A percentile compares a stretch with the other conserved stretches of the same genome.
Evolutionary conservation across 768 basidiomycete genomes (phyloP).

Genomic region (Phlebiopsis gigantea): DNA sequence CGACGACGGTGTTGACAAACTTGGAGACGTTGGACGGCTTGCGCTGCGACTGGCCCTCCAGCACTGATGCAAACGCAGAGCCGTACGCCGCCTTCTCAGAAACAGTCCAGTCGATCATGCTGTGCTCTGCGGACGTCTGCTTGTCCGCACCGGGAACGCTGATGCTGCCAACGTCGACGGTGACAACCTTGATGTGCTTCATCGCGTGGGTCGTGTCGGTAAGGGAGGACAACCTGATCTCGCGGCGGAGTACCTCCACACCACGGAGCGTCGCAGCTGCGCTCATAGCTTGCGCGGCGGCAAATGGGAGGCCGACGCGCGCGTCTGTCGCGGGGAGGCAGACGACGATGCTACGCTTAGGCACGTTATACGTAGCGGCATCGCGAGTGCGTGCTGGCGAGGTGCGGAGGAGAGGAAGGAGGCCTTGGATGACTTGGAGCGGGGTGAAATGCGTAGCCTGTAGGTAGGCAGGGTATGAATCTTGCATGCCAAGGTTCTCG

Average conservation of each 20-base stretch:
- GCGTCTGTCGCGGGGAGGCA: constrained; percentile 72
- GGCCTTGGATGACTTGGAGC: constrained; percentile 67
- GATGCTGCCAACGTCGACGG: constrained; percentile 69
- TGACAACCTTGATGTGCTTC: constrained; percentile 63
- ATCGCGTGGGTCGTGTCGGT: constrained; percentile 45
- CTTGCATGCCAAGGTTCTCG: constrained; percentile 61
- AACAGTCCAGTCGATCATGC: constrained; percentile 68
- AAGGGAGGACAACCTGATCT: constrained; percentile 53
- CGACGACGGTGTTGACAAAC: constrained; percentile 55
- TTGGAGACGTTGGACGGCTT: constrained; percentile 50
- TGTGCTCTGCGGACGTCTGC: constrained; percentile 20
- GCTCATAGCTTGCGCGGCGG: constrained; percentile 64
- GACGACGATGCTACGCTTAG: constrained; percentile 50
- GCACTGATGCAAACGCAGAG: constrained; percentile 52
- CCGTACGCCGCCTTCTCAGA: constrained; percentile 73
- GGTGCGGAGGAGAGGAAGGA: constrained; percentile 71
- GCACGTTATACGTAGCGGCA: constrained; percentile 39
- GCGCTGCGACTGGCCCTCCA: constrained; percentile 35
- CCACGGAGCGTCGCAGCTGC: constrained; percentile 69
- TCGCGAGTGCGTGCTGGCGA: constrained; percentile 52
- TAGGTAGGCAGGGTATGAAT: constrained; percentile 66
- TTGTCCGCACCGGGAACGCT: constrained; percentile 11
- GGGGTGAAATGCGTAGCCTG: constrained; percentile 73
- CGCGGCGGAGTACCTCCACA: constrained; percentile 68
- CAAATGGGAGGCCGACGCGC: constrained; percentile 69